Conservation (phyloP, 164 flowering plant species). For the Vitis labrusca region DNA sequence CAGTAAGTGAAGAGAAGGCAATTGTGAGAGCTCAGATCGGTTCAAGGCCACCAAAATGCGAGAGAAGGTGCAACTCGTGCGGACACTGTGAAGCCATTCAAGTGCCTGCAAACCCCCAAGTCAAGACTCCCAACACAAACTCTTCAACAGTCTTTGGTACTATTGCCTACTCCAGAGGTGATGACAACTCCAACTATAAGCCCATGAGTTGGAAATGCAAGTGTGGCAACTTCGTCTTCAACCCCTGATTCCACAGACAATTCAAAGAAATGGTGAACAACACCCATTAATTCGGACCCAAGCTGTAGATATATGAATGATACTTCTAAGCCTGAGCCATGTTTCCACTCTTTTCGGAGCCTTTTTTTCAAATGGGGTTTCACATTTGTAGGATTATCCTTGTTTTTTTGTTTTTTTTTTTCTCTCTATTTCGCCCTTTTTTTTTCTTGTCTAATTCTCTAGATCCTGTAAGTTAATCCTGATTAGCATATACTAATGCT, state of each 20-base stretch:
- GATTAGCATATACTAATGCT: too few species aligned
- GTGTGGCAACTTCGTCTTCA: conserved; percentile 59
- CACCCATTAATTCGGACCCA: too few species aligned
- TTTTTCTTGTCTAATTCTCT: too few species aligned
- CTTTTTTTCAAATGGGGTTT: too few species aligned
- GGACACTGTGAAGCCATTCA: conserved; percentile 67
- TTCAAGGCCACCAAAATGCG: conserved; percentile 66
- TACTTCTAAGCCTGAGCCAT: too few species aligned
- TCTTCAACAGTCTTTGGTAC: conserved; percentile 12
- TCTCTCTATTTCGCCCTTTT: too few species aligned
- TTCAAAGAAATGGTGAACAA: neutral
- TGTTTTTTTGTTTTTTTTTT: too few species aligned
- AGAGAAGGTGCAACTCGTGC: conserved; percentile 47
- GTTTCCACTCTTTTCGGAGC: too few species aligned
- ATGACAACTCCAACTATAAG: conserved; percentile 53
- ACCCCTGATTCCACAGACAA: conserved; percentile 30
- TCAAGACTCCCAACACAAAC: conserved; percentile 8
- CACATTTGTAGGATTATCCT: too few species aligned
- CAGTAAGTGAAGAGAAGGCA: conserved; percentile 25
- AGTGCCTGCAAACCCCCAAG: conserved; percentile 60
- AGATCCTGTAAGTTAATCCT: too few species aligned
- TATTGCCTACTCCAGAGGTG: conserved; percentile 38
- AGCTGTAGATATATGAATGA: too few species aligned
- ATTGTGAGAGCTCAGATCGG: conserved; percentile 42
- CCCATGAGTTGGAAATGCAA: conserved; percentile 79